Conservation (phyloP, 1,284 basidiomycete species). For the Caloboletus firmus region DNA sequence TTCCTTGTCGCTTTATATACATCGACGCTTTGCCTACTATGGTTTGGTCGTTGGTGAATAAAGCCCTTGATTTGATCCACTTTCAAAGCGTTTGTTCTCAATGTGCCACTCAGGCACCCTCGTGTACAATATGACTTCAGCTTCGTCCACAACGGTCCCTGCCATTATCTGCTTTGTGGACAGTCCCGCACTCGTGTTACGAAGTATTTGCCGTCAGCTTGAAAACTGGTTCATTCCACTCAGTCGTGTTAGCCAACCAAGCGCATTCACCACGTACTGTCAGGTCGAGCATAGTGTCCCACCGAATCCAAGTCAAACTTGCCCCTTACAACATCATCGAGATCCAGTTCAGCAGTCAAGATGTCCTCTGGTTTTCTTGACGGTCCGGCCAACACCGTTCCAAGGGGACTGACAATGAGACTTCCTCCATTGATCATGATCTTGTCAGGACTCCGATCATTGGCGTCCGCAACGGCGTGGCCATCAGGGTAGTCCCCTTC, state of each 20-base stretch:
- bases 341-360: conserved; percentile 63
- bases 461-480: conserved; percentile 48
- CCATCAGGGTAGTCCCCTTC: conserved; percentile 61
- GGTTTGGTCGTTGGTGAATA: conserved; percentile 13
- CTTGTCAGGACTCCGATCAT: conserved; percentile 46
- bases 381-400: conserved; percentile 68
- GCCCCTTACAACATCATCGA: conserved; percentile 59
- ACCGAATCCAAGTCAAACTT: conserved; percentile 73
- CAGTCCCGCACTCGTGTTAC: background rate
- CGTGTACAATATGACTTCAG: background rate
- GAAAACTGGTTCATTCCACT: conserved; percentile 27
- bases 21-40: conserved; percentile 13
- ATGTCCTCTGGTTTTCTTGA: conserved; percentile 60
- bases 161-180: too few species aligned
- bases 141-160: background rate
- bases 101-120: background rate
- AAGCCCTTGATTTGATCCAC: conserved; percentile 15
- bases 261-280: conserved; percentile 44
- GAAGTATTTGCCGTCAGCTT: conserved; percentile 17
- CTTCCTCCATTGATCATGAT: conserved; percentile 71
- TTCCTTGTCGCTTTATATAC: conserved; percentile 27
- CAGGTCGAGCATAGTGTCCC: conserved; percentile 69
- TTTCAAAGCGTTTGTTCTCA: conserved; percentile 6
- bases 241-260: conserved; percentile 1
- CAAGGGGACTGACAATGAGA: conserved; percentile 67